Evolutionary conservation across 2,329 filamentous ascomycete genomes (phyloP).

Genomic region (Arthrobotrys entomopaga): DNA sequence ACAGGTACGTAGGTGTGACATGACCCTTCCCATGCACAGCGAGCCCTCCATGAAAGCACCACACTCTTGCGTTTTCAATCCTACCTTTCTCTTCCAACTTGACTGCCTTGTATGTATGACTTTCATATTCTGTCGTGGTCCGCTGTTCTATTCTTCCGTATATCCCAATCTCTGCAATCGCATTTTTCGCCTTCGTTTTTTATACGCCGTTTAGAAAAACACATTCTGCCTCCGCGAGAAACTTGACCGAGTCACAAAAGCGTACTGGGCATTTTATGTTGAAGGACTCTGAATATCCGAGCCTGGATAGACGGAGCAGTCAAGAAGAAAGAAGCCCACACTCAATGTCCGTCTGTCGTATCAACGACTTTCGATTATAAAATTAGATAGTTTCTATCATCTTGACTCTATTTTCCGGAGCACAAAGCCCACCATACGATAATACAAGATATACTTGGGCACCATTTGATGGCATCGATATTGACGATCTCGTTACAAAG

Average conservation of each 20-base stretch:
- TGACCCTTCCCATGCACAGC: conserved; percentile 35
- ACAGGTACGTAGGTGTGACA: conserved; percentile 47
- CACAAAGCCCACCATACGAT: not conserved
- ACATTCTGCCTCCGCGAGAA: not conserved
- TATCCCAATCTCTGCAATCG: too few relatives aligned
- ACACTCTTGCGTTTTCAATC: conserved; percentile 43
- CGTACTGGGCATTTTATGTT: not conserved
- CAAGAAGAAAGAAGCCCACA: not conserved
- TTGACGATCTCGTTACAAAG: conserved; percentile 19
- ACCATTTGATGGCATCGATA: conserved; percentile 27
- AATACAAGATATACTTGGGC: conserved; percentile 2
- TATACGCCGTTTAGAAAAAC: not conserved
- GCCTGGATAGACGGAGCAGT: not conserved
- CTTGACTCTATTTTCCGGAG: not conserved
- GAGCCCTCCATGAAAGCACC: conserved; percentile 31
- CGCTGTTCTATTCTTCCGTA: not conserved
- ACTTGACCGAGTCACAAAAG: not conserved
- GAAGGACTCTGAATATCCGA: not conserved
- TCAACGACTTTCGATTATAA: not conserved
- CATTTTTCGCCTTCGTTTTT: too few relatives aligned
- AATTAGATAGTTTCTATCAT: not conserved
- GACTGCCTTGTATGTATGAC: conserved; percentile 2
- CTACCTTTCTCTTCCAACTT: conserved; percentile 8
- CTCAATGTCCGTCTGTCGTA: not conserved
- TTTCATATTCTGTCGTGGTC: not conserved